Evolutionary conservation across 768 basidiomycete species (phyloP), one percentile per base, ranked within the genome.

Genomic region (Pleurotus tuoliensis): DNA sequence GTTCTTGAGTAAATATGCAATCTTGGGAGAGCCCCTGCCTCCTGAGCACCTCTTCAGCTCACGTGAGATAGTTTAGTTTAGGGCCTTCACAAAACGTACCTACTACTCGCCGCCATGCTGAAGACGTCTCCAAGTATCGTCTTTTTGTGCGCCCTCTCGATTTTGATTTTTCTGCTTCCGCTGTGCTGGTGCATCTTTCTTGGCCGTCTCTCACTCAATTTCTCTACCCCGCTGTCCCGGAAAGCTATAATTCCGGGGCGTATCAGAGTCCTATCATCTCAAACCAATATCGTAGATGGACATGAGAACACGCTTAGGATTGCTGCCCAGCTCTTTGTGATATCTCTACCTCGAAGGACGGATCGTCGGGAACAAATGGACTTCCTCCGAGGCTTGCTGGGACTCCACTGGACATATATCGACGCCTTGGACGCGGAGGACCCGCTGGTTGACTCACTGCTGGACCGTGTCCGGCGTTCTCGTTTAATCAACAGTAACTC

Each of bases 361-460:
- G 86, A 87, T 58, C 73, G 88, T 22, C 79, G 81, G 12, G 58
- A 64, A 16, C 73, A 82, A 47, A 88, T 89, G 86, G 82, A 86
- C 51, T 61, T 58, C 15, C 62, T 90, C 20, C 76, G 81, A 20
- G 65, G 62, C 9, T 63, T 65, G 6, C 76, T 87, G 16, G 71
- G 66, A 18, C 64, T 87, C 9, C 62, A 70, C 8, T 88, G 84
- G 83, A 76, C 74, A 3, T 80, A 84, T 61, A 58, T 80, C 16
- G 73, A 82, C 45, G 87, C 84, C 6, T 63, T 74, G 2, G 70
- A 77, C 15, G 63, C 75, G 0, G 67, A 72, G 11, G 69, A 78
- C 27, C 59, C 70, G 2, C 53, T 75, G 6, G 70, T 87, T 22
- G 18, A 60, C 24, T 61, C 61, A 2, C 77, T 88, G 38, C 57